These are phyloP conservation scores for Tetraselmis chui DNA, from an alignment of 139 green algal species.

Conservation along the genomic window DNA sequence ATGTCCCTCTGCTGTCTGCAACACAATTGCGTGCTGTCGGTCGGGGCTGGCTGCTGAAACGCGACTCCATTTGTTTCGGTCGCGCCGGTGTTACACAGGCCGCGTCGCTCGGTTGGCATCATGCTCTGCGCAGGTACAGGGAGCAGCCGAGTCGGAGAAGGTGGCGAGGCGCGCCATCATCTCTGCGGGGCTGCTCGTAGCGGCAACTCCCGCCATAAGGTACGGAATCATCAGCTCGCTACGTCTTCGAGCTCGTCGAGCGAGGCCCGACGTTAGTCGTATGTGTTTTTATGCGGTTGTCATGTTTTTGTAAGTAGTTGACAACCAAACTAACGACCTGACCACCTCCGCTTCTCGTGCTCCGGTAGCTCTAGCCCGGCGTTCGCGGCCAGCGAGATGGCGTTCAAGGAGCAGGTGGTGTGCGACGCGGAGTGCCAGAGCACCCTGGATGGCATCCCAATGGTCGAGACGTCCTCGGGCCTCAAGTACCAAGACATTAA, in stretches of 20 bases:
- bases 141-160: neutral
- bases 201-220: neutral
- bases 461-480: slow-evolving; percentile 61
- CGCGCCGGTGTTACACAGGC: too few relatives aligned
- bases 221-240: neutral
- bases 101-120: too few relatives aligned
- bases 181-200: neutral
- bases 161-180: neutral
- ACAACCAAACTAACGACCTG: neutral
- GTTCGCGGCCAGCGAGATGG: neutral
- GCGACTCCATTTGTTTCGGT: too few relatives aligned
- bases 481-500: slow-evolving; percentile 87
- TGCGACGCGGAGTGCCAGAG: slow-evolving; percentile 60
- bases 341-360: neutral
- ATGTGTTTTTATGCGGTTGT: too few relatives aligned
- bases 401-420: slow-evolving; percentile 28
- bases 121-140: too few relatives aligned
- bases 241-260: too few relatives aligned
- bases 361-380: neutral
- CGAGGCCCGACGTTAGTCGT: too few relatives aligned
- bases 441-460: slow-evolving; percentile 32
- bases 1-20: too few relatives aligned
- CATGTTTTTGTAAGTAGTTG: too few relatives aligned
- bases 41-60: too few relatives aligned
- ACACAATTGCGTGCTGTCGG: too few relatives aligned